Evolutionary conservation across 2,329 filamentous ascomycete genomes (phyloP).

Genomic region (Talaromyces atroroseus): DNA sequence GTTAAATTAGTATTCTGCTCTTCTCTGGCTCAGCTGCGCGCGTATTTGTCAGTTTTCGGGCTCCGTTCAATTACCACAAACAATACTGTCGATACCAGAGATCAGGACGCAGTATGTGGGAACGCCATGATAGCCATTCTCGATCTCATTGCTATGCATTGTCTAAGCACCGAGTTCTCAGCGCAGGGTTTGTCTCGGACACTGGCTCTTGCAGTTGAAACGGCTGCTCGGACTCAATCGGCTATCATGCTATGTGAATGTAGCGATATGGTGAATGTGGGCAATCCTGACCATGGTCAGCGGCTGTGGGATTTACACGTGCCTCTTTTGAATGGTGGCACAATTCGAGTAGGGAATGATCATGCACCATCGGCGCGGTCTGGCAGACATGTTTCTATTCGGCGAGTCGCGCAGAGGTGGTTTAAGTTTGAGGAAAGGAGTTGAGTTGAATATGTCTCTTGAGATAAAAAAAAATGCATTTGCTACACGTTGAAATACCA

Average conservation of each 20-base stretch:
- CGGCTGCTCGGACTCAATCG: conserved; percentile 24
- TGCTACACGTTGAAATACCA: neutral
- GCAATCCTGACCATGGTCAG: conserved; percentile 26
- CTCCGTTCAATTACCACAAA: conserved; percentile 1
- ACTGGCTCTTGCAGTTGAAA: conserved; percentile 36
- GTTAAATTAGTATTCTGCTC: conserved; percentile 68
- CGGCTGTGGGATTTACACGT: conserved; percentile 47
- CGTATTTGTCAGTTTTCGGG: conserved; percentile 57
- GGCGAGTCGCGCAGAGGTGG: conserved; percentile 59
- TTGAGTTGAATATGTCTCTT: conserved; percentile 25
- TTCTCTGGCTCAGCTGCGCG: conserved; percentile 70
- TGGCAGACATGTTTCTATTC: conserved; percentile 54
- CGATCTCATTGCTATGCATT: conserved; percentile 38
- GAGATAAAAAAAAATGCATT: neutral
- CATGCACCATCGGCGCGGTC: conserved; percentile 45
- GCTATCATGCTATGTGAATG: conserved; percentile 40
- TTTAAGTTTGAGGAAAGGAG: conserved; percentile 52
- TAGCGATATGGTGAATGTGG: conserved; percentile 24
- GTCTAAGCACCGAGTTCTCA: conserved; percentile 41
- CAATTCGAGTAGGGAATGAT: conserved; percentile 46
- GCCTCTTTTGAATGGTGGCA: conserved; percentile 59
- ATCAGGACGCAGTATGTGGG: conserved; percentile 2
- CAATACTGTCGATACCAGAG: neutral
- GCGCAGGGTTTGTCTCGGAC: conserved; percentile 45
- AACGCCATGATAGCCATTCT: conserved; percentile 35